Evolutionary conservation across 768 basidiomycete species (phyloP).

Genomic region (Boletus reticuloceps): DNA sequence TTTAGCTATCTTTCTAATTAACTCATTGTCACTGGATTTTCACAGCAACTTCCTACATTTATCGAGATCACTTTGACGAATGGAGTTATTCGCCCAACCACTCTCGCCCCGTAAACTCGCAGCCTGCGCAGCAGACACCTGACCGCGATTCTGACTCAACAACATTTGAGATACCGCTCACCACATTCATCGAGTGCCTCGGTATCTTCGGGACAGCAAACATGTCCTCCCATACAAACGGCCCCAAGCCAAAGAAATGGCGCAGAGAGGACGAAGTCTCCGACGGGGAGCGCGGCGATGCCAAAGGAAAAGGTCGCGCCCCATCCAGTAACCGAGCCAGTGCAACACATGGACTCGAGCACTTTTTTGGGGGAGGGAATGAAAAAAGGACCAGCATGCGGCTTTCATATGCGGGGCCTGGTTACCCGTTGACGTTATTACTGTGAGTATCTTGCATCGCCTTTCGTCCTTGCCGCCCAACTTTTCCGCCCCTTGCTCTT

Average conservation of each 20-base stretch:
- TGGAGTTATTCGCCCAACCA: conserved; percentile 59
- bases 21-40: background rate
- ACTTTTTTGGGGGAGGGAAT: conserved; percentile 47
- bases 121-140: conserved; percentile 9
- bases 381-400: conserved; percentile 82
- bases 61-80: conserved; percentile 74
- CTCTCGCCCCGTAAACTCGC: conserved; percentile 25
- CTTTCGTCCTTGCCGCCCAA: background rate
- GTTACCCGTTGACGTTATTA: conserved; percentile 73
- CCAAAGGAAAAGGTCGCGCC: conserved; percentile 30
- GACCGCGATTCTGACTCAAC: conserved; percentile 23
- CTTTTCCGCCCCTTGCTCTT: background rate
- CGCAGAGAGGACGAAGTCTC: conserved; percentile 46
- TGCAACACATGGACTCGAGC: conserved; percentile 44
- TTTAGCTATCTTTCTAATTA: background rate
- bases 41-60: conserved; percentile 84
- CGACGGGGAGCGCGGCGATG: conserved; percentile 36
- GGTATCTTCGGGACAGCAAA: conserved; percentile 89
- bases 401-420: conserved; percentile 75
- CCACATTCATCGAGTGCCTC: conserved; percentile 83
- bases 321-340: conserved; percentile 8
- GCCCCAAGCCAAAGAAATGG: conserved; percentile 47
- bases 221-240: conserved; percentile 28
- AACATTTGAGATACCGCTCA: conserved; percentile 81
- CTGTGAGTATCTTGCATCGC: conserved; percentile 53